A percentile compares a stretch with the other conserved stretches of the same genome.
Conservation (phyloP, 2,329 filamentous ascomycete species). For the Colletotrichum sp. region DNA sequence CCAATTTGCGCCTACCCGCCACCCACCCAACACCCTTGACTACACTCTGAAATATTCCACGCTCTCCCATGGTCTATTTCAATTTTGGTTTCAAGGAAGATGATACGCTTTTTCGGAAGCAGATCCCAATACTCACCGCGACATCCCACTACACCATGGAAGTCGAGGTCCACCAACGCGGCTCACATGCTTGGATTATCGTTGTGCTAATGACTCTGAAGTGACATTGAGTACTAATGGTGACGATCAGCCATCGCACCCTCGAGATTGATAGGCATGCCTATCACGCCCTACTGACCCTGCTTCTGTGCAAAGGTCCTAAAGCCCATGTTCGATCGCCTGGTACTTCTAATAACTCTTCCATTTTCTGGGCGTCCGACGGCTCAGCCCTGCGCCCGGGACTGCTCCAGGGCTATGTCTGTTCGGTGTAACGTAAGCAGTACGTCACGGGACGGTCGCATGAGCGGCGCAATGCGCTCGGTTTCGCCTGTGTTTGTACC, state of each 20-base stretch:
- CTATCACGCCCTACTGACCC: not conserved
- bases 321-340: not conserved
- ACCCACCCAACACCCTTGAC: slow-evolving; percentile 50
- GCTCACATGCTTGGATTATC: slow-evolving; percentile 55
- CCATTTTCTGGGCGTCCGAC: not conserved
- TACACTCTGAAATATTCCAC: slow-evolving; percentile 83
- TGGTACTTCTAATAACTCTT: not conserved
- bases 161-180: slow-evolving; percentile 74
- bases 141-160: slow-evolving; percentile 59
- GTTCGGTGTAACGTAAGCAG: not conserved
- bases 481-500: slow-evolving; percentile 27
- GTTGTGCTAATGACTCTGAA: not conserved
- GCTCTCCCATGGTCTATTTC: slow-evolving; percentile 73
- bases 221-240: not conserved
- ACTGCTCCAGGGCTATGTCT: not conserved
- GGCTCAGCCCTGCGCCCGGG: not conserved
- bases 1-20: not conserved
- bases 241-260: not conserved
- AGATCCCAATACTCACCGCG: slow-evolving; percentile 71
- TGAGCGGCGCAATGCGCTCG: not conserved
- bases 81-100: slow-evolving; percentile 88
- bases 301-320: not conserved
- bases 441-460: not conserved
- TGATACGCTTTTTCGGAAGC: slow-evolving; percentile 41
- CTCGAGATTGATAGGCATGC: not conserved